Evolutionary conservation across 345 rosid species (phyloP).

Genomic region (Eucalyptus sideroxylon): DNA sequence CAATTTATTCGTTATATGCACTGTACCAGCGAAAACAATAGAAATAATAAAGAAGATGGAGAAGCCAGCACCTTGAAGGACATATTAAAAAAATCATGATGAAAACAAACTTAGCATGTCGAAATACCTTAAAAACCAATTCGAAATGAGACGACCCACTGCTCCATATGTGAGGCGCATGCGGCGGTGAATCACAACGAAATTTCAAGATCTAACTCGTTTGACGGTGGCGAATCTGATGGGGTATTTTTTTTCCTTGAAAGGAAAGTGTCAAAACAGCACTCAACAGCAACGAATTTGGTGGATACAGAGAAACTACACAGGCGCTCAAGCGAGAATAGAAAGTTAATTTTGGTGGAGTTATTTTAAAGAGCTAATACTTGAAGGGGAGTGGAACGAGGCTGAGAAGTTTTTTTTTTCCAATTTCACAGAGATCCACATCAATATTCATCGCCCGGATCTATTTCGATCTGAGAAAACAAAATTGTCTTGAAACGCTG

Average conservation of each 20-base stretch:
- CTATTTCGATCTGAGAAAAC: conserved; percentile 53
- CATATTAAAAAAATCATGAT: no score
- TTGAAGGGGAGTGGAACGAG: conserved; percentile 18
- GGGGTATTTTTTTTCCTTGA: background rate
- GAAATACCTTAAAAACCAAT: background rate
- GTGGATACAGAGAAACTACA: conserved; percentile 8
- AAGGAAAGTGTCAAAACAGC: background rate
- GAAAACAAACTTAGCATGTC: background rate
- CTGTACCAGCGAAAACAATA: no score
- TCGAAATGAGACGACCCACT: no score
- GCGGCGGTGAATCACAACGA: background rate
- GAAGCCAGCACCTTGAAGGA: background rate
- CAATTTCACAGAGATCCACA: conserved; percentile 31
- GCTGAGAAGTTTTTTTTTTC: conserved; percentile 25
- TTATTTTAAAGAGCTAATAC: conserved; percentile 8
- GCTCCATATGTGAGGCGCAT: background rate
- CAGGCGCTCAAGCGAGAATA: conserved; percentile 19
- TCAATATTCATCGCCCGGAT: conserved; percentile 33
- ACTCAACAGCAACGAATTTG: background rate
- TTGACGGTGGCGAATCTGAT: background rate
- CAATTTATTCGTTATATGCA: no score
- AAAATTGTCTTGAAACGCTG: background rate
- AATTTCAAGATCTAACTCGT: background rate
- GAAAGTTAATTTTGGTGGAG: conserved; percentile 13
- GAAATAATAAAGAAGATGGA: no score